A percentile compares a stretch with the other conserved stretches of the same genome.
These are phyloP conservation scores for Claviceps capensis DNA, from an alignment of 2,329 filamentous ascomycete genomes.

Conservation along the genomic window DNA sequence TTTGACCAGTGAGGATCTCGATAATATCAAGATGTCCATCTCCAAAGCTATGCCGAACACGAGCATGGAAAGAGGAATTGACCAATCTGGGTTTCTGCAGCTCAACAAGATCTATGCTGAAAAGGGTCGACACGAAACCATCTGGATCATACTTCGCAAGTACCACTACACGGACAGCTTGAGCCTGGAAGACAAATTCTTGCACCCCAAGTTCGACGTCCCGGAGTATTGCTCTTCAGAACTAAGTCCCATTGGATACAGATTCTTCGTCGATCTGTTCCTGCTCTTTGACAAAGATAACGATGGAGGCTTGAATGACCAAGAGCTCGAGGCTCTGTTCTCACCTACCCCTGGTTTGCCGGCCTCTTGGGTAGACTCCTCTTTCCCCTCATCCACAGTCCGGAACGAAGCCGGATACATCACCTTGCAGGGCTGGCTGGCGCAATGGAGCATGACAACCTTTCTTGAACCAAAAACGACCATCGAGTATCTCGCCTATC, in stretches of 20 bases:
- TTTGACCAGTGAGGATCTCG: conserved; percentile 64
- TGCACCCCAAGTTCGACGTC: conserved; percentile 89
- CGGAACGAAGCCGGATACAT: conserved; percentile 91
- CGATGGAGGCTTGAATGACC: conserved; percentile 79
- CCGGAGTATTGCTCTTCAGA: conserved; percentile 86
- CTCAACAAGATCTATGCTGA: conserved; percentile 94
- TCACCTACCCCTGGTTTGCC: conserved; percentile 86
- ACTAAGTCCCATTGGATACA: conserved; percentile 83
- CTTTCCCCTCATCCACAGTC: conserved; percentile 86
- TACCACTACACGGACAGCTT: conserved; percentile 95
- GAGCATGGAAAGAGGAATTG: conserved; percentile 57
- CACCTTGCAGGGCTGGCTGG: conserved; percentile 92
- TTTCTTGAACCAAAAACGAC: conserved; percentile 93
- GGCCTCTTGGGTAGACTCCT: conserved; percentile 72
- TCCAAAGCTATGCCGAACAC: conserved; percentile 51
- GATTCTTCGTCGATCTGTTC: conserved; percentile 96
- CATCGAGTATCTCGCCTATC: conserved; percentile 86
- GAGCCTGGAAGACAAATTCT: conserved; percentile 77
- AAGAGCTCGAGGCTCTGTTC: conserved; percentile 76
- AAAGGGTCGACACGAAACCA: conserved; percentile 93
- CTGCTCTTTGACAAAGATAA: conserved; percentile 94
- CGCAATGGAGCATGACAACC: conserved; percentile 99
- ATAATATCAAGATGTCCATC: conserved; percentile 84
- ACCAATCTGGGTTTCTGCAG: conserved; percentile 70
- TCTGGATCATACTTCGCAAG: conserved; percentile 91